Evolutionary conservation across 106 monocot species (phyloP), one percentile per base, ranked within the genome.

Genomic region (Chionographis japonica): DNA sequence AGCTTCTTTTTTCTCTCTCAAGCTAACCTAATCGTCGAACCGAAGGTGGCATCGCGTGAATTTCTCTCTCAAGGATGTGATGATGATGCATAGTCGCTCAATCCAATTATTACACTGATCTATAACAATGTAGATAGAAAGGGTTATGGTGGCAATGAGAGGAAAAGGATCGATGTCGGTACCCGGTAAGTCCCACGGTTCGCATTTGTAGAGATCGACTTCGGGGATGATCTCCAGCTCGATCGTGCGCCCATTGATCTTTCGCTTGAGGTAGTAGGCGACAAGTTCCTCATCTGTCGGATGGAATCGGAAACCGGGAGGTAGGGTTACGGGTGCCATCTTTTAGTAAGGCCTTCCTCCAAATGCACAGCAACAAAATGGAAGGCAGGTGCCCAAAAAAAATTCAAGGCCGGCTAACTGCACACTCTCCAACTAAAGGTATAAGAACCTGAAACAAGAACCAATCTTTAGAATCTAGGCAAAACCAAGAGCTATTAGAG

Each of bases 191-290:
- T 83, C 83, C 83, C 83, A 83, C 0, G 83, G 83, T 40, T 83
- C 83, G 20, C 83, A 83, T 46, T 83, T 83, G 78, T 83, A 83
- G 37, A 83, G 79, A 79, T 83, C 83, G 13, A 83, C 83, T 67
- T 79, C 78, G 0, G 83, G 83, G 42, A 83, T 79, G 61, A 83
- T 75, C 61, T 83, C 83, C 56, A 83, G 56, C 62, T 83, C 83
- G 51, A 83, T 79, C 70, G 66, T 62, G 3, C 57, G 39, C n/a
- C 83, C 74, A 27, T 83, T 83, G 52, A 83, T 83, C 78, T 83
- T 79, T 50, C 78, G 75, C 61, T 79, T 83, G 42, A 83, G 78
- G 35, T 83, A 83, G 71, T 74, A 79, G n/a, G 52, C 65, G 40
- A 83, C 67, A 19, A 83, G 79, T 51, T 83, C 83, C 58, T 83